A percentile compares a stretch with the other conserved stretches of the same genome.
phyloP scores from a whole-genome alignment of 139 green algal species.

The Volvox reticuliferus region DNA sequence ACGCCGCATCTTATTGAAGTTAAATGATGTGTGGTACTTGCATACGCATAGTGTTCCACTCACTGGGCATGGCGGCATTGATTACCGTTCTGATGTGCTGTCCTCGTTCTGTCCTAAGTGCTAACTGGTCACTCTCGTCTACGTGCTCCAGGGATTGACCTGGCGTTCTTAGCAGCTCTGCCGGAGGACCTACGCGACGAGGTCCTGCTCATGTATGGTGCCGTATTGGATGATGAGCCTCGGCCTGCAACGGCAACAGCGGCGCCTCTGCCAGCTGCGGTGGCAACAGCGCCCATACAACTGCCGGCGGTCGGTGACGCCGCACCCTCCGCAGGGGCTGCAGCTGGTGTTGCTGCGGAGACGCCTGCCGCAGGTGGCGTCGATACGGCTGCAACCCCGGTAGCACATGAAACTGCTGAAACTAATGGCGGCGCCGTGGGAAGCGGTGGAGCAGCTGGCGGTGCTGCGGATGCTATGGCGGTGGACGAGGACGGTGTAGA shows the following conservation, averaged over 20 bases:
- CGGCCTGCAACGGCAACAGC: slow-evolving; percentile 9
- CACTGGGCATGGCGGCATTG: too few species aligned
- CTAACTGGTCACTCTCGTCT: too few species aligned
- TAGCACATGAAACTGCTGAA: slow-evolving; percentile 12
- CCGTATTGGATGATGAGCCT: slow-evolving; percentile 35
- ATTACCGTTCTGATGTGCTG: too few species aligned
- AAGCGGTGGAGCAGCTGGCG: slow-evolving; percentile 4
- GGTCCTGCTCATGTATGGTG: slow-evolving; percentile 75
- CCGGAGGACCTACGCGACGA: slow-evolving; percentile 78
- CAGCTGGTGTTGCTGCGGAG: not conserved
- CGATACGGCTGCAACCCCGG: not conserved
- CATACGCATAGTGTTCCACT: too few species aligned
- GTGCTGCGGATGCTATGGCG: not conserved
- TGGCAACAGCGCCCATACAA: not conserved
- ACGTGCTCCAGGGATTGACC: slow-evolving; percentile 75
- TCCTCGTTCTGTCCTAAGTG: too few species aligned
- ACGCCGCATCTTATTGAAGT: too few species aligned
- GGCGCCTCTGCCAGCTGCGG: not conserved
- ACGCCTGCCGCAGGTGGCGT: not conserved
- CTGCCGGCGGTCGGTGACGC: slow-evolving; percentile 7
- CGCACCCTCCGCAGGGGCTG: not conserved
- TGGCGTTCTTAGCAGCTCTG: slow-evolving; percentile 83
- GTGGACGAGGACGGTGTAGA: slow-evolving; percentile 80
- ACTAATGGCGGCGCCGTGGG: not conserved
- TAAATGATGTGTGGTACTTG: too few species aligned